Evolutionary conservation across 768 basidiomycete genomes (phyloP).

Genomic region (Tulasnella sp.): DNA sequence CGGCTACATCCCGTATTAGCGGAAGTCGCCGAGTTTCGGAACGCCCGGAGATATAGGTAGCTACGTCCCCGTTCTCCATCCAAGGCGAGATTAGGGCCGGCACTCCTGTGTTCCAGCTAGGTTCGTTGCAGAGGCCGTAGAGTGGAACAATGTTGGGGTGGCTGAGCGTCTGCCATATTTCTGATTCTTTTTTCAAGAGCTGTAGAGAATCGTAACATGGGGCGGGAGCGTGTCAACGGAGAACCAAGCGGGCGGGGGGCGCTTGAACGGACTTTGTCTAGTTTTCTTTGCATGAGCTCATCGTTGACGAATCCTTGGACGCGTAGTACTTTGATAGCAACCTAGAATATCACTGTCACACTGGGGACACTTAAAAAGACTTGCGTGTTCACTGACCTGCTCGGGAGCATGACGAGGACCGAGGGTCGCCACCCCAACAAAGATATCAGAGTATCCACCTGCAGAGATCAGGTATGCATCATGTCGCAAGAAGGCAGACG

Average conservation of each 20-base stretch:
- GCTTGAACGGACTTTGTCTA: no score
- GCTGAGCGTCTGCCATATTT: background rate
- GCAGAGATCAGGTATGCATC: no score
- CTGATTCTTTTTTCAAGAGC: background rate
- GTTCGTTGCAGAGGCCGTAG: background rate
- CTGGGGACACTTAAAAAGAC: no score
- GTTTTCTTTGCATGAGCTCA: background rate
- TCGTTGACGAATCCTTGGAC: background rate
- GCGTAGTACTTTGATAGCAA: conserved; percentile 2
- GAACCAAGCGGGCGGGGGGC: no score
- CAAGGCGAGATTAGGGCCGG: background rate
- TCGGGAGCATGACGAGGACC: no score
- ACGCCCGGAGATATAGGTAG: background rate
- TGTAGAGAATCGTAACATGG: no score
- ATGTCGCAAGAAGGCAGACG: no score
- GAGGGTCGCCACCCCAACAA: no score
- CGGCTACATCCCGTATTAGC: background rate
- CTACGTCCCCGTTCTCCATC: background rate
- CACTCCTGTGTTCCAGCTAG: background rate
- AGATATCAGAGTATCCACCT: background rate
- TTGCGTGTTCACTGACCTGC: no score
- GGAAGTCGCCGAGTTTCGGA: background rate
- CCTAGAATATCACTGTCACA: no score
- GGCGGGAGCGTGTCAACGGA: no score
- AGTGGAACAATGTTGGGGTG: background rate